Conservation (phyloP, 2,329 filamentous ascomycete species). For the Calonectria honghensis region DNA sequence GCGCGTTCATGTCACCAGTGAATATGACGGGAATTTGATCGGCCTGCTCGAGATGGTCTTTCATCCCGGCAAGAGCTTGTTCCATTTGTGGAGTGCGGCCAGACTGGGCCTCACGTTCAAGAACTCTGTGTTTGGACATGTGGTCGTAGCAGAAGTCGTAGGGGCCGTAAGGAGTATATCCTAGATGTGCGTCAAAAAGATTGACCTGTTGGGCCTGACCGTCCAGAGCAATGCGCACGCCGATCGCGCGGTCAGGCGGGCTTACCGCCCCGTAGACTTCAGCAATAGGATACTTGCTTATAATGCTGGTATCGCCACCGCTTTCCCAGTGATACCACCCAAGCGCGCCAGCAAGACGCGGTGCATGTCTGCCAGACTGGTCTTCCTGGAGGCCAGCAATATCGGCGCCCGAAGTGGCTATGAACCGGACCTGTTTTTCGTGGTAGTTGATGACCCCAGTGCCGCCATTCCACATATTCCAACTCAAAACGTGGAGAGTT, state of each 20-base stretch:
- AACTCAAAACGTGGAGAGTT: background rate
- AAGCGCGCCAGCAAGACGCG: background rate
- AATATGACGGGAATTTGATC: slow-evolving; percentile 16
- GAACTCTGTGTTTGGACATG: slow-evolving; percentile 3
- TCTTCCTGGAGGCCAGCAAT: slow-evolving; percentile 16
- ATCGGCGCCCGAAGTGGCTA: slow-evolving; percentile 9
- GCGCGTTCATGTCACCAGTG: slow-evolving; percentile 8
- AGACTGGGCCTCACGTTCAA: slow-evolving; percentile 9
- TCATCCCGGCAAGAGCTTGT: slow-evolving; percentile 2
- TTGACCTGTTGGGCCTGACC: slow-evolving; percentile 1
- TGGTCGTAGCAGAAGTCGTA: slow-evolving; percentile 25
- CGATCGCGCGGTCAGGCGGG: slow-evolving; percentile 3
- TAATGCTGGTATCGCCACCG: slow-evolving; percentile 1
- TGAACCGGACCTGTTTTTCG: slow-evolving; percentile 15
- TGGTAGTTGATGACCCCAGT: slow-evolving; percentile 8
- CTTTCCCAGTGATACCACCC: slow-evolving; percentile 17
- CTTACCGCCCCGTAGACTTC: slow-evolving; percentile 8
- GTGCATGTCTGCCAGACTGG: slow-evolving; percentile 1
- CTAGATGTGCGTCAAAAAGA: slow-evolving; percentile 1
- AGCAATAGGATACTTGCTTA: slow-evolving; percentile 12
- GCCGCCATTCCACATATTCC: slow-evolving; percentile 21
- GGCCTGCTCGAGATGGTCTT: background rate
- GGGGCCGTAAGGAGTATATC: slow-evolving; percentile 3
- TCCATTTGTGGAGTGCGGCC: slow-evolving; percentile 10
- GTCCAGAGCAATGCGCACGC: slow-evolving; percentile 6